Conservation (phyloP, 2,329 filamentous ascomycete species). For the Zarea fungicola region DNA sequence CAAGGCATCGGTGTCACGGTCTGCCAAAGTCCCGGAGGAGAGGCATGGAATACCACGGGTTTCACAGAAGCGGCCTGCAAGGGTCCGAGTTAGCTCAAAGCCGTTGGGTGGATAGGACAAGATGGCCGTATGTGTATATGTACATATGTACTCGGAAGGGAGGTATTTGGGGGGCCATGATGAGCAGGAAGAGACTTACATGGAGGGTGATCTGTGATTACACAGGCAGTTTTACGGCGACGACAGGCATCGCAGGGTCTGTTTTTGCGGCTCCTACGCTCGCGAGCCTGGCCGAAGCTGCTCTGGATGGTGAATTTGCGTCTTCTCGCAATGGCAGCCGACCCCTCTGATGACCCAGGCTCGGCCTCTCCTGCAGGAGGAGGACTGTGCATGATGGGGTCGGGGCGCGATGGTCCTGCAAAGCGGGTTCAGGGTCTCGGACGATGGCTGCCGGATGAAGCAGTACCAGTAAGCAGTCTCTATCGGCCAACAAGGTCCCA, state of each 20-base stretch:
- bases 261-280: slow-evolving; percentile 40
- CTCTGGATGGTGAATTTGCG: slow-evolving; percentile 38
- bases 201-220: slow-evolving; percentile 38
- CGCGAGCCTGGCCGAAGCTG: slow-evolving; percentile 34
- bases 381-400: slow-evolving; percentile 11
- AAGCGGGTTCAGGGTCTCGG: too few species aligned
- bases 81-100: neutral
- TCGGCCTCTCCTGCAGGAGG: neutral
- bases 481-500: slow-evolving; percentile 5
- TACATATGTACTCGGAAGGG: too few species aligned
- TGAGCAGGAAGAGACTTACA: slow-evolving; percentile 28
- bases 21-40: slow-evolving; percentile 11
- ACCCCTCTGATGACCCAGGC: neutral
- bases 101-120: neutral
- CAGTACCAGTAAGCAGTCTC: neutral
- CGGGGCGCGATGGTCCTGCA: too few species aligned
- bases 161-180: too few species aligned
- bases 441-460: neutral
- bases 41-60: slow-evolving; percentile 12
- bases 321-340: slow-evolving; percentile 12
- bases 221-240: slow-evolving; percentile 41
- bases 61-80: slow-evolving; percentile 13
- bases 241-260: slow-evolving; percentile 42
- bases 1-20: neutral
- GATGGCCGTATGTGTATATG: neutral